phyloP scores from a whole-genome alignment of 371 early-diverging fungal genomes.

The Polyrhizophydium stewartii region DNA sequence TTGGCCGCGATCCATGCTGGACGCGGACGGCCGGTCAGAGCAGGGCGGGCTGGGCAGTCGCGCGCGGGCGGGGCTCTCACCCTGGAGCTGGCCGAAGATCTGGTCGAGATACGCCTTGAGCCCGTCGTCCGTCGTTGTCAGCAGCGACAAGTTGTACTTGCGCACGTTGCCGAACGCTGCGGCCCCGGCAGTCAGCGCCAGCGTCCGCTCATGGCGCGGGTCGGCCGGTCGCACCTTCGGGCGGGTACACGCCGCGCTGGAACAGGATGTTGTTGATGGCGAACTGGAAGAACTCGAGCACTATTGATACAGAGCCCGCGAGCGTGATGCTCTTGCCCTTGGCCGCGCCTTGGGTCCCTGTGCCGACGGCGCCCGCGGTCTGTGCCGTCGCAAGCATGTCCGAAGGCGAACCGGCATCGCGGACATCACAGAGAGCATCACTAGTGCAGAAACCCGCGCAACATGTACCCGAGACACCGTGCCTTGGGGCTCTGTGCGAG shows the following conservation, averaged over 20 bases:
- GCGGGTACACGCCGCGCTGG: constrained; percentile 85
- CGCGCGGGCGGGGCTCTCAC: constrained; percentile 33
- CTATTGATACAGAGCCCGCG: constrained; percentile 70
- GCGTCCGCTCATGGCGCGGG: background rate
- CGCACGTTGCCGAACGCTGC: constrained; percentile 71
- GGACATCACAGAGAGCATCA: no score
- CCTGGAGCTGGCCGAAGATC: constrained; percentile 71
- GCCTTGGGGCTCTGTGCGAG: no score
- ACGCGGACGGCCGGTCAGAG: background rate
- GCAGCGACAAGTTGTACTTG: constrained; percentile 76
- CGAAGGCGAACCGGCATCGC: no score
- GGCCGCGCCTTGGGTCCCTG: background rate
- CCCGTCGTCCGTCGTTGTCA: constrained; percentile 67
- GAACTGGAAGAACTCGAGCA: constrained; percentile 72
- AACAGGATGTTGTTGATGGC: constrained; percentile 64
- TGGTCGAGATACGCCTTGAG: constrained; percentile 68
- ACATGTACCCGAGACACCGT: no score
- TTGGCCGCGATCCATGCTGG: constrained; percentile 59
- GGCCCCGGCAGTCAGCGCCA: no score
- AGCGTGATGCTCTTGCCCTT: constrained; percentile 52
- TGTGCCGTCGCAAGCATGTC: no score
- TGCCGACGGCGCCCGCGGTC: no score
- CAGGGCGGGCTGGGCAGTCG: background rate
- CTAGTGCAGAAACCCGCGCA: no score
- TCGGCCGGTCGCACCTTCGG: constrained; percentile 39